Evolutionary conservation across 371 early-diverging fungal genomes (phyloP), one percentile per base, ranked within the genome.

Genomic region (Entomophthora muscae): DNA sequence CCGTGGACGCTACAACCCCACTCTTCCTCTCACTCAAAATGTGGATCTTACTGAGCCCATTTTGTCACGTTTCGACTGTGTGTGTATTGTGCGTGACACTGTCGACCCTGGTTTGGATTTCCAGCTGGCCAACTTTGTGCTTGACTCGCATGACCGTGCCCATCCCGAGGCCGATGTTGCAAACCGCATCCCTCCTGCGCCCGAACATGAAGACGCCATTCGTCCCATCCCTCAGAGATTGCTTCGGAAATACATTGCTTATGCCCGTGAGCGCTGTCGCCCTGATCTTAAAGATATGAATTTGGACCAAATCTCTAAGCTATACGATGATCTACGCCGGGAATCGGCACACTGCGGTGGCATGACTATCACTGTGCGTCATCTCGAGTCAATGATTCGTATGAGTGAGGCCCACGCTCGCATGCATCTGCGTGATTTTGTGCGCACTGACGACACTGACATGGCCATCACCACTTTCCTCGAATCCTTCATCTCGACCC

Each of bases 21-120:
- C 90, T 23, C 79, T 95, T 24, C 88, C 96, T 0, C 95, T 99
- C 67, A 83, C 89, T 51, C 90, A 95, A 73, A 99, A 99, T 73
- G 98, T 99, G n/a, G 95, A 99, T 68, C 78, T 99, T 63, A 93
- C 93, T 0, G 99, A 98, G 69, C 99, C 99, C 23, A 98, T 99
- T 66, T 72, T 99, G 68, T 97, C 98, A 29, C 91, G 99, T 74
- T 99, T 99, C 72, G 99, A 99, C 76, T 83, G 98, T n/a, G 81
- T 99, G 0, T 98, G 98, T 71, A 97, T 99, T 2, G 93, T 99
- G 32, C 86, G 91, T 70, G 99, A 99, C 72, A 79, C 74, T 13
- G 88, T 91, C 17, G 93, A 98, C 68, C 85, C 90, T 1, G 81
- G 85, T 10, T 75, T 78, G 56, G 99, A 99, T 74, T 88, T 88